Evolutionary conservation across 192 early-diverging fungal genomes (phyloP), one percentile per base, ranked within the genome.

Genomic region (Dimargaris xerosporica): DNA sequence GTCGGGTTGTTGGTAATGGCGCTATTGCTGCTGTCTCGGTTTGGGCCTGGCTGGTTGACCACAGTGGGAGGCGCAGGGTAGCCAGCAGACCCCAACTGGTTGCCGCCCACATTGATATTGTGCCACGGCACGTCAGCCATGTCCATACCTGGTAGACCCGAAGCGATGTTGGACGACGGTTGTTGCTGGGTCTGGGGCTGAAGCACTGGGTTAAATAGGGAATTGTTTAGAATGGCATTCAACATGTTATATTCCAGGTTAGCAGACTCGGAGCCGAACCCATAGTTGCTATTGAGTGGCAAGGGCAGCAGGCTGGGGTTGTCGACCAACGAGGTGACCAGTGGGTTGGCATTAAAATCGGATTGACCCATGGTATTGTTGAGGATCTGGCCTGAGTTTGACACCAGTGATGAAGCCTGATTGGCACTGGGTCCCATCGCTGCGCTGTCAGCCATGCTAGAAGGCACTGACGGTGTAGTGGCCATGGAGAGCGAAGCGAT

Each of bases 231-330:
- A 28, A 62, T 62, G 43, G 5, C 5, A 31, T 43, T 46, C n/a
- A 62, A 43, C 61, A 62, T 85, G 1, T 86, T 82, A 66, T 92
- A 91, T 72, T 96, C 94, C 39, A 91, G 77, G 65, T 89, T 94
- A 63, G 86, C 80, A 31, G 88, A 75, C 55, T 89, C 89, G 5
- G 94, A 96, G 29, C 89, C 89, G 77, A 96, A 96, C 29, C 25
- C 29, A 63, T 31, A 21, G 64, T 62, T 43, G 64, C 29, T 19
- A 46, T 45, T 53, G n/a, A n/a, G n/a, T 12, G 62, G 51, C 54
- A 23, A 25, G 52, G 52, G 17, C 54, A 56, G 26, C 56, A 60
- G 51, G 60, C 28, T 64, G 44, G 51, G 60, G 39, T 28, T 39
- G 44, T 26, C 34, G 54, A 7, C 30, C 52, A 26, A 17, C 12